phyloP scores from a whole-genome alignment of 2,329 filamentous ascomycete genomes.

The Pseudogymnoascus sp. region DNA sequence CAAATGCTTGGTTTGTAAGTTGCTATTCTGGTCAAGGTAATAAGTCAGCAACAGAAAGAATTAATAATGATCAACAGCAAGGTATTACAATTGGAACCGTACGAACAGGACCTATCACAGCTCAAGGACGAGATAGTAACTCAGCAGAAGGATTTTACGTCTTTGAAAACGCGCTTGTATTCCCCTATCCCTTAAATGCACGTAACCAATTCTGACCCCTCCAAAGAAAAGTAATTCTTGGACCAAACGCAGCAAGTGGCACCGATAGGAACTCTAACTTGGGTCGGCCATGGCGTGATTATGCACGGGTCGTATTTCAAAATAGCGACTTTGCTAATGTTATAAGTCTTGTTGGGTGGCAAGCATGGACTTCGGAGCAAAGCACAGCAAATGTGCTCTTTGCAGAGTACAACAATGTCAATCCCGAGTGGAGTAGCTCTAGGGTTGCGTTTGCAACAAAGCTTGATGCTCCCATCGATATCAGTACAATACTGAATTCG shows the following conservation, averaged over 20 bases:
- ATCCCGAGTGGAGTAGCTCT: conserved; percentile 14
- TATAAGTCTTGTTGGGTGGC: conserved; percentile 46
- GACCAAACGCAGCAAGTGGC: conserved; percentile 14
- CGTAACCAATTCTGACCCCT: neutral
- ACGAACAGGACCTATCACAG: conserved; percentile 42
- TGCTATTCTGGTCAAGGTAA: neutral
- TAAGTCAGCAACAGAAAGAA: neutral
- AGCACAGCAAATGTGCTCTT: conserved; percentile 17
- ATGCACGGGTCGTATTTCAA: conserved; percentile 45
- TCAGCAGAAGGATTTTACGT: conserved; percentile 32
- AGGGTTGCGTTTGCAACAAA: neutral
- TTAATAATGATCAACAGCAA: conserved; percentile 25
- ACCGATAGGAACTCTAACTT: conserved; percentile 39
- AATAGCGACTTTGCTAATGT: conserved; percentile 41
- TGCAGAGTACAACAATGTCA: conserved; percentile 19
- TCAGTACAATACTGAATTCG: conserved; percentile 36
- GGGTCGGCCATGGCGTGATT: conserved; percentile 45
- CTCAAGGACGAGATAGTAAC: conserved; percentile 38
- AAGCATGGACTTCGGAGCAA: conserved; percentile 34
- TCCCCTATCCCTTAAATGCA: neutral
- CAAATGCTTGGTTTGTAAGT: conserved; percentile 41
- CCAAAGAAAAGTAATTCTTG: conserved; percentile 15
- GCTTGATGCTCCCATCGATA: conserved; percentile 15
- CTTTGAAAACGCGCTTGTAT: neutral
- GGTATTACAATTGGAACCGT: conserved; percentile 35